Base-by-base conservation (phyloP, 257 asterid genomes). In the Solanum lycopersicoides region DNA sequence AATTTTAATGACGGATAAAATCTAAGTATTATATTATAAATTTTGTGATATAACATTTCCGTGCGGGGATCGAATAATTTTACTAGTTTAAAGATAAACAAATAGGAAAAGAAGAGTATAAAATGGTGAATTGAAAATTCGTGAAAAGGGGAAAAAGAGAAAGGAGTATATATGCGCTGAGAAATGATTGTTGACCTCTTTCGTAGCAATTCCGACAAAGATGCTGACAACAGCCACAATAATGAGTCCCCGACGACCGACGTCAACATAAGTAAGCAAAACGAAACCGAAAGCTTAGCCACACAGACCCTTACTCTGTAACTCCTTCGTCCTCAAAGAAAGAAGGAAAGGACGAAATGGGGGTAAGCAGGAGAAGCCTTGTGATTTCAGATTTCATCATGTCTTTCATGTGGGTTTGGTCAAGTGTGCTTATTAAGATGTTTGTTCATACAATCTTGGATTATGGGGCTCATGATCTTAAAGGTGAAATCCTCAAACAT, bases 361-460 rank as follows among this genome's bases (percentile, higher is more conserved):
- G 68, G 88, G 30, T 50, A 65, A 84, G 83, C 28, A 71, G 87
- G 68, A 88, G 88, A 90, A 90, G 91, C 84, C 76, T 95, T 86
- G 82, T 96, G 84, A 89, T 85, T n/a, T 93, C 95, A 35, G 99
- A 96, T 92, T 93, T 96, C 90, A 47, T 72, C 13, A 87, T 95
- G 91, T 95, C 98, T 9, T 92, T 96, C 83, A 92, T 92, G 98
- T 96, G 98, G 97, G 98, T 93, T 1, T 94, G 96, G 95, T 95
- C 99, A 10, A 88, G 94, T 89, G 97, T 92, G 82, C 89, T 94
- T 69, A 86, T 94, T 88, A 95, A 92, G 93, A 89, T 96, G 45
- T 88, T 93, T 37, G 96, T 96, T 44, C 90, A 93, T 87, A 79
- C 65, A 71, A 44, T 89, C 71, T 74, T 93, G 89, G 98, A 92